phyloP scores from a whole-genome alignment of 1,284 basidiomycete species.

The Malassezia vespertilionis region DNA sequence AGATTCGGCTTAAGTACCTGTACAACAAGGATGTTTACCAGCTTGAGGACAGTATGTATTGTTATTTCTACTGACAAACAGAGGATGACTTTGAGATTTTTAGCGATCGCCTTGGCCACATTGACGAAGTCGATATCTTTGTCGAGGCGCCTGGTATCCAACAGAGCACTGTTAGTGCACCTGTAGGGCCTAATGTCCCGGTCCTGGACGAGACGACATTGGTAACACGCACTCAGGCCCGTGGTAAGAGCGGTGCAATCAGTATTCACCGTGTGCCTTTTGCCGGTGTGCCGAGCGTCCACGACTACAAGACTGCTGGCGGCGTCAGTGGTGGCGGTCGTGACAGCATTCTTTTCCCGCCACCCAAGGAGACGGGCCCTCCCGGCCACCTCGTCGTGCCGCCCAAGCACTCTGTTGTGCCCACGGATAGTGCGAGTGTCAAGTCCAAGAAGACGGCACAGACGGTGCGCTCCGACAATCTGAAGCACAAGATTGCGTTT shows the following conservation, averaged over 20 bases:
- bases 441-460: constrained; percentile 34
- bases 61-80: constrained; percentile 4
- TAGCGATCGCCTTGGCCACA: constrained; percentile 34
- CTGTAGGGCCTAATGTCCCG: constrained; percentile 33
- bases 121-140: constrained; percentile 33
- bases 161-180: background rate
- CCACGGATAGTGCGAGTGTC: constrained; percentile 25
- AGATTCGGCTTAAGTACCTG: constrained; percentile 40
- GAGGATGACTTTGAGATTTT: constrained; percentile 46
- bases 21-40: constrained; percentile 33
- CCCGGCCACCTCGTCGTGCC: constrained; percentile 32
- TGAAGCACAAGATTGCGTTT: constrained; percentile 45
- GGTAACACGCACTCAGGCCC: constrained; percentile 42
- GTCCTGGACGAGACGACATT: constrained; percentile 41
- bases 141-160: constrained; percentile 1
- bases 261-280: constrained; percentile 42
- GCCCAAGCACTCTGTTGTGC: constrained; percentile 18
- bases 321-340: constrained; percentile 42
- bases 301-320: constrained; percentile 41
- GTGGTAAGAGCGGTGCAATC: constrained; percentile 39
- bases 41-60: constrained; percentile 36
- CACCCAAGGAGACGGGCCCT: constrained; percentile 31
- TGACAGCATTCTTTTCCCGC: constrained; percentile 46
- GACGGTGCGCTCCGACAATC: constrained; percentile 20
- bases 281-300: constrained; percentile 31